Evolutionary conservation across 371 early-diverging fungal genomes (phyloP).

Genomic region (Basidiobolus meristosporus): DNA sequence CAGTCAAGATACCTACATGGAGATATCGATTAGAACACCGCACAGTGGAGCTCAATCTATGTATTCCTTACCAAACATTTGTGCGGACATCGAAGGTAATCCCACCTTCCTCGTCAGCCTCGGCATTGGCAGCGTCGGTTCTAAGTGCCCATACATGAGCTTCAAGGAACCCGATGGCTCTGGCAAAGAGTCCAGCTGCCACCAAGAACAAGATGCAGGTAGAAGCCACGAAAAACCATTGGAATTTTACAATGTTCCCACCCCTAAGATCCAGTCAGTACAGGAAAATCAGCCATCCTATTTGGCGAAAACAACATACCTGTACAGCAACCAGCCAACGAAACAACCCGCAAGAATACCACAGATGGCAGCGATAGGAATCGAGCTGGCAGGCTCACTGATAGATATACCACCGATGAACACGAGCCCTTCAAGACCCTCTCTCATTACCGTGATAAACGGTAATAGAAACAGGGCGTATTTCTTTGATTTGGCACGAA

Average conservation of each 20-base stretch:
- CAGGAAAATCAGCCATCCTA: too few relatives aligned
- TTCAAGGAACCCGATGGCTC: constrained; percentile 12
- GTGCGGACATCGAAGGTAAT: constrained; percentile 17
- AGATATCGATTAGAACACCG: too few relatives aligned
- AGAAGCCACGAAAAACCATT: constrained; percentile 54
- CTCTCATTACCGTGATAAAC: constrained; percentile 57
- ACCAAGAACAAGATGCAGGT: constrained; percentile 51
- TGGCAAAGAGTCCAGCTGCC: constrained; percentile 50
- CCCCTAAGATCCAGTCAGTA: too few relatives aligned
- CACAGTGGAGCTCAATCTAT: too few relatives aligned
- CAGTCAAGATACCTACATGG: constrained; percentile 22
- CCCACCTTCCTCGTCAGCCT: constrained; percentile 19
- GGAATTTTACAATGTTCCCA: constrained; percentile 36
- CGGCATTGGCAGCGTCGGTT: constrained; percentile 27
- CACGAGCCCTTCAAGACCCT: constrained; percentile 64
- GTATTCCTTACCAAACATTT: constrained; percentile 20
- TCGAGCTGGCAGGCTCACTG: constrained; percentile 31
- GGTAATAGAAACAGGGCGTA: constrained; percentile 60
- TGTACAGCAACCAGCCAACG: constrained; percentile 46
- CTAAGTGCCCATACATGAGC: constrained; percentile 14
- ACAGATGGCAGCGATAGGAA: constrained; percentile 52
- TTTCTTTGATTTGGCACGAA: constrained; percentile 6
- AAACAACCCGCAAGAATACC: constrained; percentile 40
- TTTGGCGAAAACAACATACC: too few relatives aligned
- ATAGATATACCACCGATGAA: constrained; percentile 62